Conservation (phyloP, 768 basidiomycete species). For the Termitomyces sp. region DNA sequence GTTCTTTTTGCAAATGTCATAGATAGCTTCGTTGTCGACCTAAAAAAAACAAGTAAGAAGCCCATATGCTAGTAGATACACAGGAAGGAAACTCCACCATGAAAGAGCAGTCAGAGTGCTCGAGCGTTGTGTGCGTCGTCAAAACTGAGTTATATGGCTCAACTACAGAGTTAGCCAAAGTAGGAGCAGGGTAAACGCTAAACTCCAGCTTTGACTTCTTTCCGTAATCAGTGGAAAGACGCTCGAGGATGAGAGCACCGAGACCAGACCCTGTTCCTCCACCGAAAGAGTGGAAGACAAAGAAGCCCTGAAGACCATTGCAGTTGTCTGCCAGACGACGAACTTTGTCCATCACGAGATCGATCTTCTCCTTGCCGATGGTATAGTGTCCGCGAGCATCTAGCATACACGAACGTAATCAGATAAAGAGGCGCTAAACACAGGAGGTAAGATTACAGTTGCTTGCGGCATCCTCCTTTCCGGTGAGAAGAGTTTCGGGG, state of each 20-base stretch:
- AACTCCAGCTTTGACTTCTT: slow-evolving; percentile 99
- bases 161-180: slow-evolving; percentile 90
- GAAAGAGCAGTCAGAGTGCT: slow-evolving; percentile 99
- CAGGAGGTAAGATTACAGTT: slow-evolving; percentile 65
- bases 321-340: slow-evolving; percentile 96
- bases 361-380: slow-evolving; percentile 96
- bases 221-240: slow-evolving; percentile 94
- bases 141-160: slow-evolving; percentile 98
- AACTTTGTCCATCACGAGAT: slow-evolving; percentile 92
- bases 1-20: slow-evolving; percentile 98
- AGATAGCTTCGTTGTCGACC: slow-evolving; percentile 90
- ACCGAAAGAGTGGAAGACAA: slow-evolving; percentile 99
- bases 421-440: slow-evolving; percentile 8
- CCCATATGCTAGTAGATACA: not conserved
- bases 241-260: slow-evolving; percentile 92
- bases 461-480: slow-evolving; percentile 99
- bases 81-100: slow-evolving; percentile 52
- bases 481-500: slow-evolving; percentile 93
- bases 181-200: slow-evolving; percentile 93
- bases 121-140: slow-evolving; percentile 96
- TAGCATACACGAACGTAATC: slow-evolving; percentile 22
- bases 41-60: slow-evolving; percentile 17
- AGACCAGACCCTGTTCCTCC: slow-evolving; percentile 99
- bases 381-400: slow-evolving; percentile 99
- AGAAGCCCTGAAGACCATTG: slow-evolving; percentile 95